Evolutionary conservation across 2,329 filamentous ascomycete genomes (phyloP), one percentile per base, ranked within the genome.

Genomic region (Calonectria hongkongensis): DNA sequence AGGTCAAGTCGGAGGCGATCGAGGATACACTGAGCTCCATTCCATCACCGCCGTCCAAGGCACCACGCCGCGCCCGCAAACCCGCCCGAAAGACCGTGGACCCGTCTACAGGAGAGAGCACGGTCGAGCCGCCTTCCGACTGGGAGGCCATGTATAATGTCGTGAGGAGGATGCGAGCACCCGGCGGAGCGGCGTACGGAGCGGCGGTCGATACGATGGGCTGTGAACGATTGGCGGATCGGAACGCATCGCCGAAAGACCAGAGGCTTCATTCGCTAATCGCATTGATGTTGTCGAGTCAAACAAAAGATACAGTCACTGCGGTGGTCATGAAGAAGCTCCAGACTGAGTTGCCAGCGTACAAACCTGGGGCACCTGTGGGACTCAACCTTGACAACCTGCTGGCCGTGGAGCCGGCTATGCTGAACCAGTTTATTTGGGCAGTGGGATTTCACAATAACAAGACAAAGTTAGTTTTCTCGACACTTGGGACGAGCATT

Each of bases 151-250:
- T 98, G 70, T 99, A 98, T 85, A 85, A 89, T 41, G 86, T 91
- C 0, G 94, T 97, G 54, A 93, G 93, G 79, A 89, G 91, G 80
- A 98, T 98, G 95, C 93, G 92, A 2, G 83, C 84, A 5, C 82
- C 85, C 0, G 89, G 88, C 3, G 89, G 88, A 8, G 80, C 84
- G 85, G 85, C 94, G 82, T 82, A 90, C 86, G 84, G 94, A 89
- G 97, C 97, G 0, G 94, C 96, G 0, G 97, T 99, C 13, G 97
- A 99, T 83, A 98, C 96, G 0, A 98, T 98, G 96, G 97, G 97
- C 13, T 99, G 97, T 84, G 95, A 95, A 84, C 90, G 91, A 9
- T 88, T 97, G 12, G 94, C 94, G 3, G 85, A 88, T 60, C 82
- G 85, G 18, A 83, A 79, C 1, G 88, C 89, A 13, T 87, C 85